phyloP scores from a whole-genome alignment of 164 flowering plant species.

The Pachysandra terminalis region DNA sequence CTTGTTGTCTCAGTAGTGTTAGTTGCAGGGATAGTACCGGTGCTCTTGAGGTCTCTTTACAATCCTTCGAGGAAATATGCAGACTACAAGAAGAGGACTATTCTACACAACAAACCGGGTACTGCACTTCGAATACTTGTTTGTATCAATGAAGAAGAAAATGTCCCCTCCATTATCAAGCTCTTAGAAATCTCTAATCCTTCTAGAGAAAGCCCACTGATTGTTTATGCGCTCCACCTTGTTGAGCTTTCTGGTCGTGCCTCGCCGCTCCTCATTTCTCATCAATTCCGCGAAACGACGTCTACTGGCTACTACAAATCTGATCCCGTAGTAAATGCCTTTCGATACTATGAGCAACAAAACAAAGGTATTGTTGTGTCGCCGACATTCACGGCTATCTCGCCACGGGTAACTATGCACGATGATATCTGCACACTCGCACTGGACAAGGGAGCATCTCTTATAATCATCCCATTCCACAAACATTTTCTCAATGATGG shows the following conservation, averaged over 20 bases:
- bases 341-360: not conserved
- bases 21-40: not conserved
- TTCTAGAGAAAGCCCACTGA: not conserved
- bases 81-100: not conserved
- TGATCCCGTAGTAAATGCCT: not conserved
- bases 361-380: not conserved
- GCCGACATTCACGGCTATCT: not conserved
- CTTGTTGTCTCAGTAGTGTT: not conserved
- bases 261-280: not conserved
- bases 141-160: not conserved
- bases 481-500: not conserved
- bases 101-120: not conserved
- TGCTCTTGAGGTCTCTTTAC: not conserved
- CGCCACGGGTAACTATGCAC: not conserved
- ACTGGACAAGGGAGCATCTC: not conserved
- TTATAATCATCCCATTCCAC: not conserved
- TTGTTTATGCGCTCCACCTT: not conserved
- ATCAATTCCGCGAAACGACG: not conserved
- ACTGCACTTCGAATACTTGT: not conserved
- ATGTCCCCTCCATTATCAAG: not conserved
- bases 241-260: not conserved
- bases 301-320: not conserved
- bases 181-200: not conserved
- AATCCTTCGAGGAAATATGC: not conserved
- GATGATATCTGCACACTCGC: not conserved